Evolutionary conservation across 805 yeast species (phyloP).

Genomic region (Monosporozyma siamensis): DNA sequence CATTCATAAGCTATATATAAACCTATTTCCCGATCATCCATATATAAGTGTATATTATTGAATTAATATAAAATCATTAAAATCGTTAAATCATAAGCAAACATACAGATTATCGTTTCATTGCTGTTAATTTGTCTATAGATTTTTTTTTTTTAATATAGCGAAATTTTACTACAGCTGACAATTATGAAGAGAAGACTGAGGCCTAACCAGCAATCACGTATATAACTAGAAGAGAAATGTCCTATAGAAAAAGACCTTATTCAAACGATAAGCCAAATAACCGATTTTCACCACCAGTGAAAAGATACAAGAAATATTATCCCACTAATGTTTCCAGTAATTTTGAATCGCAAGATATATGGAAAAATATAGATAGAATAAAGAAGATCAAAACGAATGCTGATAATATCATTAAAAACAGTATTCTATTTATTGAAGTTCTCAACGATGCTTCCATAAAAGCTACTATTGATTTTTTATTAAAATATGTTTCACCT

Average conservation of each 20-base stretch:
- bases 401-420: constrained; percentile 9
- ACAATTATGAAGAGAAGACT: neutral
- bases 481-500: constrained; percentile 14
- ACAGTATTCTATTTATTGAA: constrained; percentile 14
- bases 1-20: neutral
- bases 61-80: neutral
- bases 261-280: neutral
- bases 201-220: too few species aligned
- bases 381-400: constrained; percentile 10
- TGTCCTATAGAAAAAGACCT: constrained; percentile 2
- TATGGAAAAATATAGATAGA: constrained; percentile 20
- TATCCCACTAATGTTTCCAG: neutral
- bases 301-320: constrained; percentile 3
- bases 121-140: too few species aligned
- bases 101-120: neutral
- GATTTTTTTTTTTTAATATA: too few species aligned
- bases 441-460: constrained; percentile 5
- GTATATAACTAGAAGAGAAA: too few species aligned
- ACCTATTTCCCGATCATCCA: neutral
- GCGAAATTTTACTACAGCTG: too few species aligned
- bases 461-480: constrained; percentile 8
- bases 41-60: neutral
- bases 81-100: neutral
- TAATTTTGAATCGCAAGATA: constrained; percentile 15
- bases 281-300: neutral